phyloP scores from a whole-genome alignment of 225 moss, liverwort and hornwort species.

The Neckera pumila region DNA sequence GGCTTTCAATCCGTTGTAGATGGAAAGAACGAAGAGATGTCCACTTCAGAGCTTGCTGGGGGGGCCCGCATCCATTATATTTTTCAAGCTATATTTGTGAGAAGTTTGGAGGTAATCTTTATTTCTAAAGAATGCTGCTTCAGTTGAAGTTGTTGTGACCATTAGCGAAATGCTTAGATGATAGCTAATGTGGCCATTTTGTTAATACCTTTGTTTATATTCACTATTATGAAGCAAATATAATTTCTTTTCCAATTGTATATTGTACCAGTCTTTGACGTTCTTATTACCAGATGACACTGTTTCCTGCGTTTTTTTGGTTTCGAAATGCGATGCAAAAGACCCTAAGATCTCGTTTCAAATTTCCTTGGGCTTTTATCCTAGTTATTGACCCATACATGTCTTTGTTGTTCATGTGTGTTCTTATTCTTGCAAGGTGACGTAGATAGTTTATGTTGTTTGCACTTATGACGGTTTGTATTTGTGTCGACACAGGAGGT shows the following conservation, averaged over 20 bases:
- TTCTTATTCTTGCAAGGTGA: background rate
- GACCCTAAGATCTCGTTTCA: background rate
- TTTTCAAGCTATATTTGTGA: constrained; percentile 97
- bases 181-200: background rate
- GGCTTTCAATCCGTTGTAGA: constrained; percentile 96
- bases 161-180: background rate
- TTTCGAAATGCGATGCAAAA: background rate
- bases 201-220: background rate
- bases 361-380: background rate
- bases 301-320: background rate
- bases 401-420: background rate
- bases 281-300: background rate
- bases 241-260: background rate
- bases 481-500: constrained; percentile 51
- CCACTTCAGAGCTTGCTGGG: constrained; percentile 90
- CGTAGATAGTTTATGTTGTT: background rate
- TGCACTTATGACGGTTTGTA: background rate
- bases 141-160: background rate
- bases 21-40: constrained; percentile 99
- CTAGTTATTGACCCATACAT: background rate
- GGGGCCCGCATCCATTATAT: constrained; percentile 98
- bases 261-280: background rate
- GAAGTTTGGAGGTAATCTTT: constrained; percentile 74
- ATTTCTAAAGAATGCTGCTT: background rate
- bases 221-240: background rate